Base-by-base conservation (phyloP, 495 filamentous ascomycete species). In the Aspergillus sparsus region DNA sequence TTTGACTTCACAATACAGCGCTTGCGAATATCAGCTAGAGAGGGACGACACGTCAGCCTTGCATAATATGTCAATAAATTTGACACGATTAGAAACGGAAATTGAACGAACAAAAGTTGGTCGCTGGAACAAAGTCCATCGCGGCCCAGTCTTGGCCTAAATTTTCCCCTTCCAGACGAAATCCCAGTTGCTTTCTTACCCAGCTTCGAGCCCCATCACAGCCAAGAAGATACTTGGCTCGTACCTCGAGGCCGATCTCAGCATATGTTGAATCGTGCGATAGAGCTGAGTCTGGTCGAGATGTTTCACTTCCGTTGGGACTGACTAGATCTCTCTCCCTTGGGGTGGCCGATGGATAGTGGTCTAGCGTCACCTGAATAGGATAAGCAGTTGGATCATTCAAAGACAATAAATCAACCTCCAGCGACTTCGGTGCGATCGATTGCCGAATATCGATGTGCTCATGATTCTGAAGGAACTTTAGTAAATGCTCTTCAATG, bases 171-270 rank as follows among this genome's bases (percentile, higher is more conserved):
- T 67, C 65, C 10, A 61, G 7, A 6, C 13, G 34, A 27, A 69
- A 33, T 2, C 53, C 49, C 0, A 71, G 60, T 42, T 71, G 59
- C 7, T 69, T 42, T 21, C 69, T 49, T 6, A 52, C 44, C 65
- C 65, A 66, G 57, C 64, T 65, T 41, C 58, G 65, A 0, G 69
- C 66, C 1, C 69, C 69, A 39, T 71, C 69, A 27, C 66, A 67
- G 31, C 57, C 66, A 31, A 74, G 36, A 2, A 70, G 62, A 63
- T 67, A 74, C 27, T 63, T 65, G 35, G 69, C 66, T 21, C 65
- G 42, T 16, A 73, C 37, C n/a, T 41, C 37, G 37, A 6, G n/a
- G 37, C n/a, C n/a, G 8, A 41, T 41, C 37, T 41, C 37, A 11
- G 37, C 10, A n/a, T 41, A 41, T 10, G 37, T 41, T 41, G 37